Evolutionary conservation across 176 grass and related monocot species (phyloP), one percentile per base, ranked within the genome.

Genomic region (sorghum (Sorghum bicolor)): DNA sequence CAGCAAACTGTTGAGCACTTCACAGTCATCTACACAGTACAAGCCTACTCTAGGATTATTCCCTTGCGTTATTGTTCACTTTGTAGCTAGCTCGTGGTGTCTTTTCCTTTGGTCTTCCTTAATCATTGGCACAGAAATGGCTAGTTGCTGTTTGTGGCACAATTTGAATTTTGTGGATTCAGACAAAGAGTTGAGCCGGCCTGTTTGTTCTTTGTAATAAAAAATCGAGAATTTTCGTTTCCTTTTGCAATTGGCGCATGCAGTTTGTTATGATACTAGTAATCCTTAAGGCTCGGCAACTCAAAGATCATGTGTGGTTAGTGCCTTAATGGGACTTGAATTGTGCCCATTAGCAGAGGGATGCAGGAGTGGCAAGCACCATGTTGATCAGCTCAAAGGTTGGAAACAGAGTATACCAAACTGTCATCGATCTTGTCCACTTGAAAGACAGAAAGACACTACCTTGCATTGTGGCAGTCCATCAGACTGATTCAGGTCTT

Each of bases 61-160:
- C 76, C 75, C 65, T 53, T 55, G 12, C 36, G 71, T 39, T 79
- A 4, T 25, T 70, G 43, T 29, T 64, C 31, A 10, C 3, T 83
- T 84, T 88, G 82, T 61, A 26, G 55, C 55, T 77, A 64, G 22
- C 25, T 41, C 67, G 3, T 52, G 65, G 13, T 79, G 65, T 65
- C 30, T 38, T 77, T 31, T 88, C 6, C 16, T 44, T 10, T 53
- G 22, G 32, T 48, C 72, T 69, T 81, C 77, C 57, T 31, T 78
- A 84, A 88, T 72, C 55, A 37, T 39, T 57, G 34, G 28, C 64
- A 8, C 8, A 74, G 2, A 33, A 74, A 80, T 22, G 2, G 22
- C 20, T n/a, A 31, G 1, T 22, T 75, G 47, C 14, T 80, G 20
- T 37, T 8, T 70, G 64, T 11, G 31, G 33, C 31, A 6, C 12